Conservation (phyloP, 768 basidiomycete species). For the Mycena sanguinolenta region DNA sequence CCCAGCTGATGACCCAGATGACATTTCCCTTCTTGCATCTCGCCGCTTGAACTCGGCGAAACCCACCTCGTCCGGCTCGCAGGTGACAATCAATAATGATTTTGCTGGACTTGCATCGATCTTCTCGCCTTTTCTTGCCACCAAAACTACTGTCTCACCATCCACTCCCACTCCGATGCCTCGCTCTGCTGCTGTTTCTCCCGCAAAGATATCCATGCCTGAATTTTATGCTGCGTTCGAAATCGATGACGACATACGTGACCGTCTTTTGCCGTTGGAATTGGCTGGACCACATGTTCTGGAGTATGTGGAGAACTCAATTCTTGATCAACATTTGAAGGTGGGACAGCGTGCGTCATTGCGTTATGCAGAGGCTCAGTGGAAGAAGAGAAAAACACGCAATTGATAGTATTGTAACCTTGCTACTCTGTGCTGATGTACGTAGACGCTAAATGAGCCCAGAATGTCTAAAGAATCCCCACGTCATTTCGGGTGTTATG, state of each 20-base stretch:
- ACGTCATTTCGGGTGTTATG: constrained; percentile 21
- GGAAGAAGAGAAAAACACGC: constrained; percentile 20
- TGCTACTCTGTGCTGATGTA: not conserved
- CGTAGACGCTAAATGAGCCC: constrained; percentile 14
- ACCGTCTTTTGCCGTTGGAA: not conserved
- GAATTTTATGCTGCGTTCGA: constrained; percentile 13
- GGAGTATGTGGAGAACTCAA: not conserved
- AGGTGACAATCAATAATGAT: constrained; percentile 1
- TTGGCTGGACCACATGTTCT: constrained; percentile 20
- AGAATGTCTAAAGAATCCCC: constrained; percentile 21
- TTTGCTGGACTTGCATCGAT: not conserved
- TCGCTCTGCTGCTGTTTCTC: not conserved
- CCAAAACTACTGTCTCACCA: too few species aligned
- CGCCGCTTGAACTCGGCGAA: not conserved
- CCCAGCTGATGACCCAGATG: not conserved
- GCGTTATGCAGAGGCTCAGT: not conserved
- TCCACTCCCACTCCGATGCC: too few species aligned
- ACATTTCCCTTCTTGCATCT: not conserved
- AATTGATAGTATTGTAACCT: not conserved
- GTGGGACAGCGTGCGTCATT: constrained; percentile 1
- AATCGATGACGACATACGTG: not conserved
- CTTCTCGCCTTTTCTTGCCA: not conserved
- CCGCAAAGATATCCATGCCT: constrained; percentile 3
- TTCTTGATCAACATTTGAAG: constrained; percentile 6
- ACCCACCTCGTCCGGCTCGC: not conserved